A percentile compares a stretch with the other conserved stretches of the same genome.
Evolutionary conservation across 2,329 filamentous ascomycete genomes (phyloP).

Genomic region (Fusarium sp.): DNA sequence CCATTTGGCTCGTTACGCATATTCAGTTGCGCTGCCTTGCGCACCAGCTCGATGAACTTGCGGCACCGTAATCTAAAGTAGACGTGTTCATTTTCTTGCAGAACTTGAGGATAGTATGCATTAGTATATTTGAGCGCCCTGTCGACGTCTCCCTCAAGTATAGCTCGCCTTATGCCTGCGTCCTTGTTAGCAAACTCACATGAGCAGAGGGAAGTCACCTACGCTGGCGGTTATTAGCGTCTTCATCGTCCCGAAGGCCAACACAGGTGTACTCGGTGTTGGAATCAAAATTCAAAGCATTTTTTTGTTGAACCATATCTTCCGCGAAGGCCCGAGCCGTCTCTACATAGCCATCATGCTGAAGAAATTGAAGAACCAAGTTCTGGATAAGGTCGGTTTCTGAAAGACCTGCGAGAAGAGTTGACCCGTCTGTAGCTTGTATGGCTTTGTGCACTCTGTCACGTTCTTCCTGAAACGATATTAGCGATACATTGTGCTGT

Average conservation of each 20-base stretch:
- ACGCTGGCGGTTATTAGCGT: slow-evolving; percentile 90
- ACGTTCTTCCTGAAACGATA: slow-evolving; percentile 65
- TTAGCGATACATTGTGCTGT: slow-evolving; percentile 23
- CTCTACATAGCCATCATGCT: slow-evolving; percentile 95
- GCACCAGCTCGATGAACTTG: slow-evolving; percentile 96
- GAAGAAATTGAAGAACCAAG: slow-evolving; percentile 85
- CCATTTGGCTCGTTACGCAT: slow-evolving; percentile 58
- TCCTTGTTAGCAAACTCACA: slow-evolving; percentile 26
- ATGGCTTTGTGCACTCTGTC: slow-evolving; percentile 71
- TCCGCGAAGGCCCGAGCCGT: slow-evolving; percentile 88
- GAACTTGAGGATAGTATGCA: slow-evolving; percentile 81
- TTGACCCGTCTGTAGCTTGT: slow-evolving; percentile 64
- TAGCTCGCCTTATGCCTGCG: slow-evolving; percentile 83
- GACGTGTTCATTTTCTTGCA: slow-evolving; percentile 83
- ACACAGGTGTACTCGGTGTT: slow-evolving; percentile 63
- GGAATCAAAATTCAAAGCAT: slow-evolving; percentile 71
- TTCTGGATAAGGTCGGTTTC: slow-evolving; percentile 86
- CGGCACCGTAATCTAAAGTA: slow-evolving; percentile 89
- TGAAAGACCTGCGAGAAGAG: slow-evolving; percentile 70
- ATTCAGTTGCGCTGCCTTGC: slow-evolving; percentile 74
- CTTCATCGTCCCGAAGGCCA: slow-evolving; percentile 81
- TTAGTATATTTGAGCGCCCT: slow-evolving; percentile 85
- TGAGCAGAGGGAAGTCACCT: slow-evolving; percentile 48
- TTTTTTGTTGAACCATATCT: slow-evolving; percentile 80
- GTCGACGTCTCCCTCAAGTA: slow-evolving; percentile 93